A percentile compares a stretch with the other conserved stretches of the same genome.
These are phyloP conservation scores for Warburgia ugandensis DNA, from an alignment of 164 flowering plant genomes.

Conservation along the genomic window DNA sequence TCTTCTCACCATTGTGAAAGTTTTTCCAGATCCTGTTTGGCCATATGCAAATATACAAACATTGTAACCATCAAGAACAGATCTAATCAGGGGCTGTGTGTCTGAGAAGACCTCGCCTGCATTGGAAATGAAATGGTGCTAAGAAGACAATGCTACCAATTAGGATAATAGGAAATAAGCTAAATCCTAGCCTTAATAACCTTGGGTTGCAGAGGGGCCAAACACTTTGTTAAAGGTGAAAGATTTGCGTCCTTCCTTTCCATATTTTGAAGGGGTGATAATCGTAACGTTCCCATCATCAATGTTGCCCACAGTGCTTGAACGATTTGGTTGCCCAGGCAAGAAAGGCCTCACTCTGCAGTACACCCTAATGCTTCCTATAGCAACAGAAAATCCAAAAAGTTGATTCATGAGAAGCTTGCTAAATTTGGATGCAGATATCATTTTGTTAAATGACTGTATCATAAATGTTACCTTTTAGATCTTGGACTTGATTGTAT, in stretches of 20 bases:
- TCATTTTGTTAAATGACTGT: too few species aligned
- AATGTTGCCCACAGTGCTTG: conserved; percentile 59
- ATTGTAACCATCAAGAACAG: conserved; percentile 97
- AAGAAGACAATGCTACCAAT: not conserved
- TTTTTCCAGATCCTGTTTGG: conserved; percentile 98
- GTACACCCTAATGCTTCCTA: conserved; percentile 95
- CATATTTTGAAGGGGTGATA: conserved; percentile 56
- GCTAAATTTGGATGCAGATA: too few species aligned
- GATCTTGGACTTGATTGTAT: conserved; percentile 97
- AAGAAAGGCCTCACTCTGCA: conserved; percentile 95
- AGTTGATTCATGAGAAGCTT: not conserved
- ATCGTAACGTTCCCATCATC: conserved; percentile 83
- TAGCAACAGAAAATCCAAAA: not conserved
- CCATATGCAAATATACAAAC: conserved; percentile 99
- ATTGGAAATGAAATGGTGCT: not conserved
- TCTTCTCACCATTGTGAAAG: conserved; percentile 80
- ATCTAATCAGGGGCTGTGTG: conserved; percentile 85
- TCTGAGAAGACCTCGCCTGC: conserved; percentile 94
- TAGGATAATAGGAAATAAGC: not conserved
- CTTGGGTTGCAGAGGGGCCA: conserved; percentile 91
- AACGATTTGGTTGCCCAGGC: conserved; percentile 45
- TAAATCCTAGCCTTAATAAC: conserved; percentile 25
- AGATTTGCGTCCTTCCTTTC: conserved; percentile 60
- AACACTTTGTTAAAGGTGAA: conserved; percentile 91
- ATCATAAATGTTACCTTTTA: conserved; percentile 60